phyloP scores from a whole-genome alignment of 495 filamentous ascomycete genomes.

The Ramalina intermedia region DNA sequence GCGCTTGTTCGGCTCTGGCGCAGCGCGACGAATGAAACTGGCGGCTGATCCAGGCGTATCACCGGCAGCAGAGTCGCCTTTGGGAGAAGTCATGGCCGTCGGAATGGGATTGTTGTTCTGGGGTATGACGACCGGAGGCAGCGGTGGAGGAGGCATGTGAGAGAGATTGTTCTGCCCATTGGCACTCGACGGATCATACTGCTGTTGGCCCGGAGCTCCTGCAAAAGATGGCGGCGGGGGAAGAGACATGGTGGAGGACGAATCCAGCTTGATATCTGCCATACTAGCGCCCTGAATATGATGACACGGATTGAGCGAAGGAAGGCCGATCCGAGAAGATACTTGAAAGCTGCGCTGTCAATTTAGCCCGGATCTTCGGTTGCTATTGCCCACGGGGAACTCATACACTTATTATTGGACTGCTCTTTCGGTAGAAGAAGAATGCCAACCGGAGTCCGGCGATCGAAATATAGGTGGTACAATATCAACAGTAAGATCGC shows the following conservation, averaged over 20 bases:
- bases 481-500: slow-evolving; percentile 2
- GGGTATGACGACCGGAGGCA: slow-evolving; percentile 78
- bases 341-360: background rate
- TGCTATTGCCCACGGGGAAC: background rate
- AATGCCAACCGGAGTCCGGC: background rate
- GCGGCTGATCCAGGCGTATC: slow-evolving; percentile 64
- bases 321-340: background rate
- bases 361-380: no score
- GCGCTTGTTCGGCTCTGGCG: slow-evolving; percentile 96
- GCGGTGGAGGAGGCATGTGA: slow-evolving; percentile 88
- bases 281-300: background rate
- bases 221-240: slow-evolving; percentile 52
- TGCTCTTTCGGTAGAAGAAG: no score
- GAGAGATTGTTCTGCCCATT: slow-evolving; percentile 46
- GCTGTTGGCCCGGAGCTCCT: slow-evolving; percentile 56
- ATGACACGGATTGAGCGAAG: background rate
- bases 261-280: slow-evolving; percentile 11
- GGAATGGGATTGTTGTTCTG: slow-evolving; percentile 95
- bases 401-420: no score
- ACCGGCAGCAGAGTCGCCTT: slow-evolving; percentile 47
- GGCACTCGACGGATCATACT: slow-evolving; percentile 43
- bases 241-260: slow-evolving; percentile 35
- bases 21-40: slow-evolving; percentile 77
- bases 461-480: background rate
- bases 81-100: slow-evolving; percentile 79